A percentile compares a stretch with the other conserved stretches of the same genome.
Evolutionary conservation across 1,139 yeast genomes (phyloP).

Genomic region (Debaryomyces coudertii): DNA sequence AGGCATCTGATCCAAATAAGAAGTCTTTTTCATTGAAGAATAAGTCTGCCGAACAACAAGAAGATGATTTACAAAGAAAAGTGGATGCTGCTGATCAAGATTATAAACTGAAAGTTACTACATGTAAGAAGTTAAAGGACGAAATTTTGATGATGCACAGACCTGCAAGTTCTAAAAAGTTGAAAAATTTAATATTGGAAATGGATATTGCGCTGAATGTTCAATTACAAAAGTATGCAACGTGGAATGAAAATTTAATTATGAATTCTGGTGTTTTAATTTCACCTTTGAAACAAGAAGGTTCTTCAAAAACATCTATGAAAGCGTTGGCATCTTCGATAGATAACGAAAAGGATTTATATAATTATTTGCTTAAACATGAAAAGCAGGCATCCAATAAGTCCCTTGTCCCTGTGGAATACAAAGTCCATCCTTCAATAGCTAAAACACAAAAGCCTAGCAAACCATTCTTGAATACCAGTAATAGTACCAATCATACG

Average conservation of each 20-base stretch:
- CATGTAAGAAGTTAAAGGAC: constrained; percentile 72
- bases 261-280: constrained; percentile 85
- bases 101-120: constrained; percentile 73
- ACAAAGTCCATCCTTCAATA: constrained; percentile 75
- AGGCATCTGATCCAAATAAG: constrained; percentile 80
- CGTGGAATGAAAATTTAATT: constrained; percentile 80
- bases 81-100: constrained; percentile 86
- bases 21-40: constrained; percentile 79
- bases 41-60: constrained; percentile 84
- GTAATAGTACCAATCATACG: constrained; percentile 15
- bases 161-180: constrained; percentile 72
- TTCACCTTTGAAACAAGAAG: constrained; percentile 58
- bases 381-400: constrained; percentile 41
- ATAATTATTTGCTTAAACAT: constrained; percentile 61
- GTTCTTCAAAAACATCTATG: constrained; percentile 61
- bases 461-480: constrained; percentile 44
- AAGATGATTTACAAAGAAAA: constrained; percentile 82
- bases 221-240: constrained; percentile 86
- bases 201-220: constrained; percentile 86
- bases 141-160: constrained; percentile 74
- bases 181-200: constrained; percentile 79
- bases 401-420: constrained; percentile 67
- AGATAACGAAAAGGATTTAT: constrained; percentile 82
- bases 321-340: constrained; percentile 73
- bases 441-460: constrained; percentile 32